A percentile compares a stretch with the other conserved stretches of the same genome.
Evolutionary conservation across 805 yeast species (phyloP).

Genomic region (Saccharomyces jurei): DNA sequence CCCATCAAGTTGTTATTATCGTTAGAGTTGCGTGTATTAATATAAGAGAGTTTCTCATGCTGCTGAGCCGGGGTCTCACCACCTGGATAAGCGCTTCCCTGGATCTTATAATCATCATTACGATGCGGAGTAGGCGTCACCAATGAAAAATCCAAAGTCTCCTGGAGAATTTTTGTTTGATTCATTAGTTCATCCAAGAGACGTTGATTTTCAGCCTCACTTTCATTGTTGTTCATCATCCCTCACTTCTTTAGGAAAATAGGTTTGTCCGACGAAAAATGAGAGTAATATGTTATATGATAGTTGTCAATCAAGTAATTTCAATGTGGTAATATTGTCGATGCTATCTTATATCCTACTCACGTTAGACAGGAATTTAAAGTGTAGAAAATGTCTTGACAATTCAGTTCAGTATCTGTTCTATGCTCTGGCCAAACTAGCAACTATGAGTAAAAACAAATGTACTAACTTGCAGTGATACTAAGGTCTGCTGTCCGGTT

Average conservation of each 20-base stretch:
- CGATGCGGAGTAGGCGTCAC: background rate
- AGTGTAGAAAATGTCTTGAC: background rate
- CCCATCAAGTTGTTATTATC: background rate
- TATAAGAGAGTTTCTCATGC: slow-evolving; percentile 17
- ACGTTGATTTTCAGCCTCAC: slow-evolving; percentile 7
- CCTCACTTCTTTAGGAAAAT: background rate
- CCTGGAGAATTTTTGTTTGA: background rate
- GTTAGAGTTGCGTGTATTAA: slow-evolving; percentile 1
- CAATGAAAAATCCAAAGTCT: background rate
- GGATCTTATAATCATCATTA: background rate
- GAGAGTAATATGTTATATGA: background rate
- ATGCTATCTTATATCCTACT: background rate
- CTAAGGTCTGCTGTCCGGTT: background rate
- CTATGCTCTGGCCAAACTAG: background rate
- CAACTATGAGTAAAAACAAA: background rate
- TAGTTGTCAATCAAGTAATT: background rate
- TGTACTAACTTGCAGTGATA: background rate
- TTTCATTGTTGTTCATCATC: background rate
- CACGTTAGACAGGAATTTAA: background rate
- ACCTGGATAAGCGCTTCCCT: background rate
- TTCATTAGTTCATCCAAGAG: slow-evolving; percentile 7
- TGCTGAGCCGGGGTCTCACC: slow-evolving; percentile 19
- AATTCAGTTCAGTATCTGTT: background rate
- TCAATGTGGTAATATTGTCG: background rate
- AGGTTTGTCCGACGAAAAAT: background rate